phyloP scores from a whole-genome alignment of 2,329 filamentous ascomycete genomes.

The Rugonectria rugulosa region DNA sequence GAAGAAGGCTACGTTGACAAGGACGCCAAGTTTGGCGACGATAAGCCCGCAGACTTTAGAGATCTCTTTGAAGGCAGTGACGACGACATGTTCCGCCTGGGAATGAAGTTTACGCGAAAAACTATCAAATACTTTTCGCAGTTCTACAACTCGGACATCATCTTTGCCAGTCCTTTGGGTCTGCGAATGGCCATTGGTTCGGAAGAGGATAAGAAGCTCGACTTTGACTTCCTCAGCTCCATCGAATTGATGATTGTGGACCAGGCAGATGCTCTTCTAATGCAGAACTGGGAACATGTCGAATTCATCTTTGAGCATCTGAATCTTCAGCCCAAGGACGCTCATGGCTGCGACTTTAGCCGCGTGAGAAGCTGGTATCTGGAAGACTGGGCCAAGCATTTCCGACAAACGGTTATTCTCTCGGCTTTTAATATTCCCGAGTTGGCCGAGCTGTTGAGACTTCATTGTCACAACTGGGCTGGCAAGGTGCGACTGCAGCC shows the following conservation, averaged over 20 bases:
- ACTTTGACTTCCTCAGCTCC: constrained; percentile 91
- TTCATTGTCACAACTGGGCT: constrained; percentile 79
- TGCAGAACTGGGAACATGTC: constrained; percentile 99
- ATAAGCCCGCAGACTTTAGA: constrained; percentile 85
- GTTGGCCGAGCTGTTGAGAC: constrained; percentile 79
- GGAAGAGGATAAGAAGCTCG: constrained; percentile 69
- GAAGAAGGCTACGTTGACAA: constrained; percentile 80
- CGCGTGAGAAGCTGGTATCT: constrained; percentile 92
- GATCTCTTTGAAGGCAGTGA: constrained; percentile 94
- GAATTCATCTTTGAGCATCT: constrained; percentile 91
- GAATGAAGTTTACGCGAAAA: constrained; percentile 96
- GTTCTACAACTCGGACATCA: constrained; percentile 96
- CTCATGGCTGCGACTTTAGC: constrained; percentile 92
- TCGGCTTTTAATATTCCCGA: constrained; percentile 89
- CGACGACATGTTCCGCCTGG: constrained; percentile 95
- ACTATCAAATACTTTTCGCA: constrained; percentile 93
- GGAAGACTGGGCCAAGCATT: constrained; percentile 80
- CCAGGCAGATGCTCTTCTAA: constrained; percentile 89
- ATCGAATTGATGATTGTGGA: constrained; percentile 92
- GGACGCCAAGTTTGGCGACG: constrained; percentile 69
- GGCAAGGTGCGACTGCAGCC: constrained; percentile 80
- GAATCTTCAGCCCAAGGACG: constrained; percentile 87
- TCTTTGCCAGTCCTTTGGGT: constrained; percentile 88
- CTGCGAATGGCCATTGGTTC: constrained; percentile 90
- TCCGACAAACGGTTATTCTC: constrained; percentile 86